Conservation (phyloP, 352 stramenopile species). For the Pythium aquatile region DNA sequence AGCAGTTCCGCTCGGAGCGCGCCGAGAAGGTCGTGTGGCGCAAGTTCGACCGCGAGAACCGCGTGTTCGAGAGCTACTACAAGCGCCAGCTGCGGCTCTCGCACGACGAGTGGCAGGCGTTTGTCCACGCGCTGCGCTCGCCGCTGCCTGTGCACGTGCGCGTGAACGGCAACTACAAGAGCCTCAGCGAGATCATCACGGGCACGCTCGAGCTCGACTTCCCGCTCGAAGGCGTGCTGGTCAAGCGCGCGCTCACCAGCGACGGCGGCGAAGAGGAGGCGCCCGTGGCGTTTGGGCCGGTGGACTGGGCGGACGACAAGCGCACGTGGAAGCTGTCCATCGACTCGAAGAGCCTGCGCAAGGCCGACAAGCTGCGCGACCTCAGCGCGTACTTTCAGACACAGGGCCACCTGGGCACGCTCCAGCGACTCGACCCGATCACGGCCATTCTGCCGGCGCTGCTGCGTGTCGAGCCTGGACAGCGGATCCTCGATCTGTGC, state of each 20-base stretch:
- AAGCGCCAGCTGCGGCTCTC: slow-evolving; percentile 62
- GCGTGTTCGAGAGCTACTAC: slow-evolving; percentile 84
- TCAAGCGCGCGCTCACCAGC: slow-evolving; percentile 41
- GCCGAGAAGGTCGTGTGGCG: slow-evolving; percentile 87
- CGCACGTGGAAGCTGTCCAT: slow-evolving; percentile 76
- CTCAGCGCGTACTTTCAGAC: slow-evolving; percentile 93
- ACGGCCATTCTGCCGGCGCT: slow-evolving; percentile 96
- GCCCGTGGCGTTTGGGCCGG: slow-evolving; percentile 48
- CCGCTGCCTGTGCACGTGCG: slow-evolving; percentile 84
- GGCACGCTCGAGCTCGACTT: slow-evolving; percentile 74
- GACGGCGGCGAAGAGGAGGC: slow-evolving; percentile 48
- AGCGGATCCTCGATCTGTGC: slow-evolving; percentile 75
- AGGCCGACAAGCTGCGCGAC: slow-evolving; percentile 82
- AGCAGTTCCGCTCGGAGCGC: slow-evolving; percentile 58
- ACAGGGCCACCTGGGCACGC: slow-evolving; percentile 82
- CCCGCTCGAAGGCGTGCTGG: slow-evolving; percentile 46
- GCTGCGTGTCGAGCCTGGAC: slow-evolving; percentile 83
- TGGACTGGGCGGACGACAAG: slow-evolving; percentile 69
- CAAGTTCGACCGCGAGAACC: slow-evolving; percentile 85
- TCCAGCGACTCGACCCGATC: slow-evolving; percentile 94
- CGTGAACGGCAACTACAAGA: slow-evolving; percentile 83
- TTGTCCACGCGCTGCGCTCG: slow-evolving; percentile 75
- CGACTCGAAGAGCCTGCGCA: slow-evolving; percentile 81
- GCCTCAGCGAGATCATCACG: slow-evolving; percentile 76
- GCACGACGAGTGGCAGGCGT: slow-evolving; percentile 71